Evolutionary conservation across 805 yeast species (phyloP).

Genomic region (Schizosaccharomyces cryophilus): DNA sequence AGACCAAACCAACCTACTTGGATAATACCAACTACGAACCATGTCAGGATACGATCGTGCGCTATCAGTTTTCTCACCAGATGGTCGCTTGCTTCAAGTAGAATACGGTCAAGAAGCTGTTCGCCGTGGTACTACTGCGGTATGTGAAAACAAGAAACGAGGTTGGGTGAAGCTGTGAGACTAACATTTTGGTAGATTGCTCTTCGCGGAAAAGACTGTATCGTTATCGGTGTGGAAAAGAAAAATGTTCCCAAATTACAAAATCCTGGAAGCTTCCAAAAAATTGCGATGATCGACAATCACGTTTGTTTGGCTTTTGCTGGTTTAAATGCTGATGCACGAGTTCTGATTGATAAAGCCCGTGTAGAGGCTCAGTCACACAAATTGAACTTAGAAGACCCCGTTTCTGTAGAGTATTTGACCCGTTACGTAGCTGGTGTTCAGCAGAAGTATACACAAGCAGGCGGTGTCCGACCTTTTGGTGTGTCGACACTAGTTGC

Average conservation of each 20-base stretch:
- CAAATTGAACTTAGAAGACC: slow-evolving; percentile 77
- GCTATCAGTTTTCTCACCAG: slow-evolving; percentile 47
- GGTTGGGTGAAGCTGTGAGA: not conserved
- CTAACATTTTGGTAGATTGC: slow-evolving; percentile 29
- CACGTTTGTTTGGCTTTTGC: slow-evolving; percentile 87
- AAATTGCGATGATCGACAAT: slow-evolving; percentile 72
- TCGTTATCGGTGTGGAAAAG: slow-evolving; percentile 89
- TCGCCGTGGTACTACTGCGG: slow-evolving; percentile 88
- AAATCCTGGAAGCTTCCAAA: slow-evolving; percentile 89
- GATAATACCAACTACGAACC: slow-evolving; percentile 2
- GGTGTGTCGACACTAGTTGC: slow-evolving; percentile 89
- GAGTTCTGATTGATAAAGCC: slow-evolving; percentile 82
- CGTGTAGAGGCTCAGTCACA: slow-evolving; percentile 92
- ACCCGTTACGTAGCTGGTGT: slow-evolving; percentile 94
- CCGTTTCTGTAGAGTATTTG: slow-evolving; percentile 73
- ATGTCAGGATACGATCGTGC: slow-evolving; percentile 99
- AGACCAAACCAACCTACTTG: not conserved
- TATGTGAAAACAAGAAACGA: not conserved
- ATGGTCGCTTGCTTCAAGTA: slow-evolving; percentile 32
- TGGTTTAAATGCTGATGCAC: slow-evolving; percentile 94
- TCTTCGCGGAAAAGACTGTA: slow-evolving; percentile 68
- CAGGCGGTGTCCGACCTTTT: slow-evolving; percentile 96
- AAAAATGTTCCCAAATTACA: slow-evolving; percentile 85
- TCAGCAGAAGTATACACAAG: slow-evolving; percentile 87
- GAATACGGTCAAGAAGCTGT: slow-evolving; percentile 96